Evolutionary conservation across 139 green algal species (phyloP).

Genomic region (Haematococcus lacustris): DNA sequence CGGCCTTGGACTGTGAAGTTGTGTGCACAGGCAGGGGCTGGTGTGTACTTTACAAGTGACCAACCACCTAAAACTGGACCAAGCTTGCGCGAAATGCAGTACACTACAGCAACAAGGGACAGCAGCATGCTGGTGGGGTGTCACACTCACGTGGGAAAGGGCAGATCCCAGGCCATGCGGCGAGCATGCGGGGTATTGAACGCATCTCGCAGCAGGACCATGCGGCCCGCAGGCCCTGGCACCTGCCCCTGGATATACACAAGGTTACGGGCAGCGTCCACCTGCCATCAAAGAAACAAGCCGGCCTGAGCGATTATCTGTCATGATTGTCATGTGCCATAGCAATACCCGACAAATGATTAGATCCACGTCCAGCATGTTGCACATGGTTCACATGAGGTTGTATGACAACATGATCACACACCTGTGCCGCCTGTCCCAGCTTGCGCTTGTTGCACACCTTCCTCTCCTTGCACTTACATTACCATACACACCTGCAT

Average conservation of each 20-base stretch:
- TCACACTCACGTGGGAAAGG: background rate
- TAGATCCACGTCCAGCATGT: background rate
- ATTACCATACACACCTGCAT: too few relatives aligned
- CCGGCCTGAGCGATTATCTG: background rate
- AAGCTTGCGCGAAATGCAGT: too few relatives aligned
- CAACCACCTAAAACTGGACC: too few relatives aligned
- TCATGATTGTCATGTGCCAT: slow-evolving; percentile 1
- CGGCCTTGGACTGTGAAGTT: too few relatives aligned
- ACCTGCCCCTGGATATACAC: slow-evolving; percentile 90
- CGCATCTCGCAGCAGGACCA: slow-evolving; percentile 73
- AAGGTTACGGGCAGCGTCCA: slow-evolving; percentile 86
- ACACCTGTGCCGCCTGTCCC: background rate
- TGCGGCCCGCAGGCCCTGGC: slow-evolving; percentile 75
- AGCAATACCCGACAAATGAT: background rate
- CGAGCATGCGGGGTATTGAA: background rate
- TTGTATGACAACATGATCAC: background rate
- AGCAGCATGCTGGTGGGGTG: too few relatives aligned
- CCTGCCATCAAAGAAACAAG: slow-evolving; percentile 37
- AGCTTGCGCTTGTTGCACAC: background rate
- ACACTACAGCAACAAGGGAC: too few relatives aligned
- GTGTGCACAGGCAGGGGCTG: too few relatives aligned
- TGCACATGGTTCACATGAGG: too few relatives aligned
- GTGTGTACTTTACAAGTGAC: too few relatives aligned
- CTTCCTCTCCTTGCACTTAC: background rate
- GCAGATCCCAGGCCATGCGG: background rate